Conservation (phyloP, 169 alveolate species). For the Ichthyophthirius multifiliis region DNA sequence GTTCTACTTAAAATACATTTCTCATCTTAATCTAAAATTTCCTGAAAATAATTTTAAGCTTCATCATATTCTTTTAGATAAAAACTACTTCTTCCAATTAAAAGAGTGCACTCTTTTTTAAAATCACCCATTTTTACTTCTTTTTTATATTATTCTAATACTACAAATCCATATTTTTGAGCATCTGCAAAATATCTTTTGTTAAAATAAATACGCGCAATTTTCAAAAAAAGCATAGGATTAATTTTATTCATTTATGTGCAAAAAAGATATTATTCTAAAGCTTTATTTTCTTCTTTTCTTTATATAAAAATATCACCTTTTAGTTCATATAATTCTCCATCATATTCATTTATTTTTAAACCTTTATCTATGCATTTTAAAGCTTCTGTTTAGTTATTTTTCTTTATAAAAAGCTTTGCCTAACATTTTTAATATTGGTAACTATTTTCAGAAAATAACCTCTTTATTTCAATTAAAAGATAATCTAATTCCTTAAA, state of each 20-base stretch:
- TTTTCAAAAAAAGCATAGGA: neutral
- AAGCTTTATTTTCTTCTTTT: neutral
- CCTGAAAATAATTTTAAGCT: neutral
- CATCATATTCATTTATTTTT: neutral
- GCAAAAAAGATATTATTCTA: neutral
- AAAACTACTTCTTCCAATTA: neutral
- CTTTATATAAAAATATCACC: neutral
- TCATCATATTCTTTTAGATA: neutral
- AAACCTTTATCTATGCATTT: neutral
- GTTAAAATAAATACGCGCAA: neutral
- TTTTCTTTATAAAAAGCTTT: neutral
- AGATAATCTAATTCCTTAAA: neutral
- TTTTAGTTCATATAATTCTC: neutral
- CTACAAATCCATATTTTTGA: neutral
- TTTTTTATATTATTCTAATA: neutral
- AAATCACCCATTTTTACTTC: neutral
- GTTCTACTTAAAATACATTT: neutral
- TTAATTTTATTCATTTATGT: neutral
- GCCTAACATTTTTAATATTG: neutral
- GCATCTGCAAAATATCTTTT: neutral
- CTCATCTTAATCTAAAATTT: neutral
- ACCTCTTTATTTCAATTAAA: neutral
- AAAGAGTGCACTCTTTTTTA: neutral
- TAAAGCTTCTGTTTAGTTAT: neutral
- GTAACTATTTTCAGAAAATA: neutral